These are phyloP conservation scores for Elasticomyces elasticus DNA, from an alignment of 495 filamentous ascomycete genomes.

Conservation along the genomic window DNA sequence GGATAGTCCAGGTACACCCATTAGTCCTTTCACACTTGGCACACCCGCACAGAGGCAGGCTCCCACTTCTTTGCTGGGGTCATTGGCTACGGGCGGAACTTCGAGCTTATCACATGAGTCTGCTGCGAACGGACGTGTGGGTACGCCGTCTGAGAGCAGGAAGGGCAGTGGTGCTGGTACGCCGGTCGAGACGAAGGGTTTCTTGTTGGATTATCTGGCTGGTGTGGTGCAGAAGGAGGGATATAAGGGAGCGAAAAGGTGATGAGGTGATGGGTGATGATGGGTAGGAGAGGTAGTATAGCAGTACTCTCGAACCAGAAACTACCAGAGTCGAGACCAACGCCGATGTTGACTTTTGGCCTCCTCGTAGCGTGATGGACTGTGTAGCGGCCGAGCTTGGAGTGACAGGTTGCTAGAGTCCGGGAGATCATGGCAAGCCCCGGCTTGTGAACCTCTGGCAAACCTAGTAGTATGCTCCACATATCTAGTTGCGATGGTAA, in stretches of 20 bases:
- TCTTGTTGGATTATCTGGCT: slow-evolving; percentile 67
- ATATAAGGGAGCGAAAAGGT: not conserved
- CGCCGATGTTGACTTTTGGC: too few relatives aligned
- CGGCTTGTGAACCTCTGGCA: too few relatives aligned
- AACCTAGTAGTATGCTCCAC: too few relatives aligned
- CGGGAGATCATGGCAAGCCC: too few relatives aligned
- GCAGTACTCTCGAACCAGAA: too few relatives aligned
- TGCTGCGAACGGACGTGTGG: not conserved
- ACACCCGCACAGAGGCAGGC: slow-evolving; percentile 5
- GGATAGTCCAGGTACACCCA: slow-evolving; percentile 17
- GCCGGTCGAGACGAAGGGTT: slow-evolving; percentile 56
- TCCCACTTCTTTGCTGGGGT: not conserved
- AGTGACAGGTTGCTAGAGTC: too few relatives aligned
- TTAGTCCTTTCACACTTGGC: slow-evolving; percentile 21
- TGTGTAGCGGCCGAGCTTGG: too few relatives aligned
- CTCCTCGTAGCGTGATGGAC: too few relatives aligned
- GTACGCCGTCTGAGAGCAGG: slow-evolving; percentile 18
- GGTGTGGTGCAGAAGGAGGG: slow-evolving; percentile 40
- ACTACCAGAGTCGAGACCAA: too few relatives aligned
- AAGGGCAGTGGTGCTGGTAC: slow-evolving; percentile 40
- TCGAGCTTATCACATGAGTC: not conserved
- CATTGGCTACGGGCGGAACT: not conserved
- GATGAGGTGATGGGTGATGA: too few relatives aligned
- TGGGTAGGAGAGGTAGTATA: too few relatives aligned
- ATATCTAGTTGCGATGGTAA: too few relatives aligned